Conservation (phyloP, 352 stramenopile species). For the Blastocystis sp. region DNA sequence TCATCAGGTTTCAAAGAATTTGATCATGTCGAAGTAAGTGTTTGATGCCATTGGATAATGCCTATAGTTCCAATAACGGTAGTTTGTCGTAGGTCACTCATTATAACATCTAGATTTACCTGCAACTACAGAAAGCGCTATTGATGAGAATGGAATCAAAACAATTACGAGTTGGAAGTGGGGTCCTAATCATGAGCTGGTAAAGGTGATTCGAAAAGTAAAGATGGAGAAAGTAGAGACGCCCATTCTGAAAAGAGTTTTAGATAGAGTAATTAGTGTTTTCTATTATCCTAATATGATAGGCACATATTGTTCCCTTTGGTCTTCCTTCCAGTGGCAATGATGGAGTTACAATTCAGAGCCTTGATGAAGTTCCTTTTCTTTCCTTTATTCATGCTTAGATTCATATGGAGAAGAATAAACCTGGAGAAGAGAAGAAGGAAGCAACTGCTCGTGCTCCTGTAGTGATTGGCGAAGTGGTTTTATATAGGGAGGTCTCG, state of each 20-base stretch:
- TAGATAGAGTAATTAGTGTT: constrained; percentile 2
- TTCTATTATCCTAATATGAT: not conserved
- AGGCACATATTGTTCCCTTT: constrained; percentile 48
- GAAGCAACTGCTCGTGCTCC: not conserved
- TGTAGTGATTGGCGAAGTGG: not conserved
- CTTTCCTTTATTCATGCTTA: not conserved
- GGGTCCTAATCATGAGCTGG: not conserved
- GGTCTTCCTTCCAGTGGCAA: constrained; percentile 19
- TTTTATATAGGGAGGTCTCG: not conserved
- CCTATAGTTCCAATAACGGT: not conserved
- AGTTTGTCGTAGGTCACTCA: not conserved
- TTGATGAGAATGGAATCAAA: constrained; percentile 56
- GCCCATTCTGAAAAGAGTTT: constrained; percentile 7
- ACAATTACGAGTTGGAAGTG: constrained; percentile 53
- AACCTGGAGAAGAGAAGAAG: constrained; percentile 8
- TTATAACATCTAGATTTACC: constrained; percentile 25
- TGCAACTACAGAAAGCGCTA: not conserved
- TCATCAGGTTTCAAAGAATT: not conserved
- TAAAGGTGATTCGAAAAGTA: constrained; percentile 16
- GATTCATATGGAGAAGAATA: constrained; percentile 39
- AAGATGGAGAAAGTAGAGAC: not conserved
- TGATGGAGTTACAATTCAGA: constrained; percentile 29
- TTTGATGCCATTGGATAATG: not conserved
- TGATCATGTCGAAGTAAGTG: not conserved
- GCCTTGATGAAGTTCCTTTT: not conserved